These are phyloP conservation scores for Platanthera guangdongensis DNA, from an alignment of 106 monocot genomes.

Conservation along the genomic window DNA sequence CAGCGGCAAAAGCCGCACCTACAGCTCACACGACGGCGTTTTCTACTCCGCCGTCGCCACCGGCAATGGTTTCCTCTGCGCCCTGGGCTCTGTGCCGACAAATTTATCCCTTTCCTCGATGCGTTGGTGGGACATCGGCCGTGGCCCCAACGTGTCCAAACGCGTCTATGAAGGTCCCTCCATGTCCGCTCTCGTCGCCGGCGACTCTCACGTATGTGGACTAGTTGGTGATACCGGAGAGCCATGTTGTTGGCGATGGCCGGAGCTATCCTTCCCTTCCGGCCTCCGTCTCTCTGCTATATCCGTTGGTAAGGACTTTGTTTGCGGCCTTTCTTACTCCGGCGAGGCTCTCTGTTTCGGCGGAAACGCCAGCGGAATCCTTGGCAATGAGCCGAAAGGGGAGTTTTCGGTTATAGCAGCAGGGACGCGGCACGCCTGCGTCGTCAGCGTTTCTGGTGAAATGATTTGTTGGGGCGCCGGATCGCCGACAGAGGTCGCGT, in stretches of 20 bases:
- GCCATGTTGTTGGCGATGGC: conserved; percentile 73
- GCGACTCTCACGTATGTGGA: conserved; percentile 76
- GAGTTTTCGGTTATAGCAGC: conserved; percentile 36
- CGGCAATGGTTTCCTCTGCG: conserved; percentile 78
- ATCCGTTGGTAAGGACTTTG: conserved; percentile 64
- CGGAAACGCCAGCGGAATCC: conserved; percentile 15
- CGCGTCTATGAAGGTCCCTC: conserved; percentile 44
- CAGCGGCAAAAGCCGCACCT: conserved; percentile 6
- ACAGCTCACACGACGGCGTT: conserved; percentile 20
- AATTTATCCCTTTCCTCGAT: conserved; percentile 23
- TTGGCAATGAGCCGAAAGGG: conserved; percentile 33
- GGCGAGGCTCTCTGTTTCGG: conserved; percentile 50
- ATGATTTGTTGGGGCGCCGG: conserved; percentile 62
- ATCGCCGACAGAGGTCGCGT: conserved; percentile 1
- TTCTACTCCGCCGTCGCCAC: conserved; percentile 70
- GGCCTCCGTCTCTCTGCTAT: conserved; percentile 21
- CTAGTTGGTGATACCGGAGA: conserved; percentile 8
- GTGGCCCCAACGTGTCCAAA: conserved; percentile 8
- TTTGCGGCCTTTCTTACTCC: conserved; percentile 32
- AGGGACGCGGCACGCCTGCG: conserved; percentile 59
- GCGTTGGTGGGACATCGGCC: conserved; percentile 74
- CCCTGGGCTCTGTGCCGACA: conserved; percentile 15
- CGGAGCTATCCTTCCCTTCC: conserved; percentile 13
- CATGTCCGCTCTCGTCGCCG: conserved; percentile 31
- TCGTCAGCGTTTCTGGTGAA: conserved; percentile 6